Conservation (phyloP, 352 stramenopile genomes). For the Phytopythium oedochilum region DNA sequence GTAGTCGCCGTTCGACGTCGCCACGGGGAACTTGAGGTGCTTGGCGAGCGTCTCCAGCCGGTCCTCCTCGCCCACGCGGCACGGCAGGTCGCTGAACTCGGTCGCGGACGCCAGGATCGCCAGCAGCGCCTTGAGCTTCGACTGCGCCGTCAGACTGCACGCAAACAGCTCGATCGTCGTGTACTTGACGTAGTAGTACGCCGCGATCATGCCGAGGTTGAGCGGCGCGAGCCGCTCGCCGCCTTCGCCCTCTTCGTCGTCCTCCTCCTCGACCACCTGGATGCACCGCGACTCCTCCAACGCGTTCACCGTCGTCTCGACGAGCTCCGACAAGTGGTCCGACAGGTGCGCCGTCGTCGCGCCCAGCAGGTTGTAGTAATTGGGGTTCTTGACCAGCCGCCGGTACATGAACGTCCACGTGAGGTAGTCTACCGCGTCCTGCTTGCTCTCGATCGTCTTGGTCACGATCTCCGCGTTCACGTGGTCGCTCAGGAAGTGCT, state of each 20-base stretch:
- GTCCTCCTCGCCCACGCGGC: conserved; percentile 93
- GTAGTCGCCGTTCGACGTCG: conserved; percentile 78
- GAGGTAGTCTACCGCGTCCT: conserved; percentile 99
- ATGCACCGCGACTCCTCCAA: conserved; percentile 97
- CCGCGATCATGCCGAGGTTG: conserved; percentile 99
- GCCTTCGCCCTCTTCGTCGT: conserved; percentile 71
- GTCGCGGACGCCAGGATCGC: conserved; percentile 96
- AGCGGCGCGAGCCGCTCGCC: conserved; percentile 92
- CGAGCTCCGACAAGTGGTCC: conserved; percentile 98
- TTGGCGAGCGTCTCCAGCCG: conserved; percentile 92
- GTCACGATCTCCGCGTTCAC: conserved; percentile 99
- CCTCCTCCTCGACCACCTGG: conserved; percentile 91
- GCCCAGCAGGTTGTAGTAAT: conserved; percentile 99
- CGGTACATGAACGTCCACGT: conserved; percentile 99
- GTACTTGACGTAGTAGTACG: conserved; percentile 99
- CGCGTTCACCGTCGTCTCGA: conserved; percentile 96
- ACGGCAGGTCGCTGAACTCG: conserved; percentile 95
- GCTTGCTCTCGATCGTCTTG: conserved; percentile 98
- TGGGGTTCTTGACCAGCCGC: conserved; percentile 98
- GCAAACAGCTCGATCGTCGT: conserved; percentile 99
- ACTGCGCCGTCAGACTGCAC: conserved; percentile 94
- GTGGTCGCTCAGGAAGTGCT: conserved; percentile 98
- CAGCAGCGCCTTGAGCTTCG: conserved; percentile 95
- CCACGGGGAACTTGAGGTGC: conserved; percentile 91
- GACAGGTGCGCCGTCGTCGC: conserved; percentile 91